phyloP scores from a whole-genome alignment of 495 filamentous ascomycete species.

The Podospora appendiculata region DNA sequence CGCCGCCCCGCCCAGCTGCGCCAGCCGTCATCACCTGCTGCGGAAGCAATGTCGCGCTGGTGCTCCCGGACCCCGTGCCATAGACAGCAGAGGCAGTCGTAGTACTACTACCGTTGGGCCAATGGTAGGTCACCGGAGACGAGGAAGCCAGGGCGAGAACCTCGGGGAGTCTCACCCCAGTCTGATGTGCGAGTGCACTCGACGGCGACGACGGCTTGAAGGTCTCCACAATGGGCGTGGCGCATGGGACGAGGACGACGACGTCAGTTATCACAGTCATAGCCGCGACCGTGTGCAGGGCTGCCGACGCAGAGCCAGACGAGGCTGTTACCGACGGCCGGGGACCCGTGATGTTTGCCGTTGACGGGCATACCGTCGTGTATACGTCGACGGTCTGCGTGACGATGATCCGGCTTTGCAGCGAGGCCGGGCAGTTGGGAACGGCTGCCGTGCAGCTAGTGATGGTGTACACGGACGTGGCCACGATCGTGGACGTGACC shows the following conservation, averaged over 20 bases:
- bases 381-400: slow-evolving; percentile 47
- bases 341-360: neutral
- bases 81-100: too few relatives aligned
- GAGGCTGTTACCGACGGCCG: neutral
- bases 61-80: too few relatives aligned
- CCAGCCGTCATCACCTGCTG: too few relatives aligned
- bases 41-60: too few relatives aligned
- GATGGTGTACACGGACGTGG: slow-evolving; percentile 47
- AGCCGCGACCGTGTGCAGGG: neutral
- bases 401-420: slow-evolving; percentile 23
- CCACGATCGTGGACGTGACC: slow-evolving; percentile 45
- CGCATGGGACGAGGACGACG: slow-evolving; percentile 11
- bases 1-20: too few relatives aligned
- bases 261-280: slow-evolving; percentile 2
- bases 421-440: slow-evolving; percentile 45
- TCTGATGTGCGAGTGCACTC: neutral
- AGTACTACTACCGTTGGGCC: too few relatives aligned
- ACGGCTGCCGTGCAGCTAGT: slow-evolving; percentile 47
- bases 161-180: too few relatives aligned
- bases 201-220: slow-evolving; percentile 5
- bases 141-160: neutral
- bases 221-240: slow-evolving; percentile 13
- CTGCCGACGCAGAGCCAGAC: neutral
- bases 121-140: neutral
- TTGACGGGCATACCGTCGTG: slow-evolving; percentile 49